phyloP scores from a whole-genome alignment of 345 rosid species.

The Arabidopsis suecica region DNA sequence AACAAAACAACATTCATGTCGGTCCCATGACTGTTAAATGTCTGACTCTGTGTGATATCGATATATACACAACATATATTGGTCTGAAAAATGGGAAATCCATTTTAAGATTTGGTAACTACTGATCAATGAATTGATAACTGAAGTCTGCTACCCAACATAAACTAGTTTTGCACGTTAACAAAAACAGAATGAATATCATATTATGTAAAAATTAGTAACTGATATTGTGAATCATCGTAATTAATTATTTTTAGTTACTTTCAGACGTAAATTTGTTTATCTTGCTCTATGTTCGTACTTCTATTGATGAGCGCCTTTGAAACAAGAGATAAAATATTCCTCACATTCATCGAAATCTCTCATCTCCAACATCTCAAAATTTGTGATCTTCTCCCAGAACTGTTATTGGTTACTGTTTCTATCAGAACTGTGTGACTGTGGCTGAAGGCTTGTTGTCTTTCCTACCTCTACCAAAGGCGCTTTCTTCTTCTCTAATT shows the following conservation, averaged over 20 bases:
- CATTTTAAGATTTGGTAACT: constrained; percentile 1
- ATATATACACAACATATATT: constrained; percentile 6
- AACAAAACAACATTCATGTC: constrained; percentile 41
- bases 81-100: constrained; percentile 22
- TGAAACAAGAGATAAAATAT: background rate
- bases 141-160: background rate
- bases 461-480: background rate
- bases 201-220: background rate
- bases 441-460: background rate
- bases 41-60: constrained; percentile 38
- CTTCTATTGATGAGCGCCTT: background rate
- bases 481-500: background rate
- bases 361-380: too few species aligned
- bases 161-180: background rate
- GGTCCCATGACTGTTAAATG: constrained; percentile 39
- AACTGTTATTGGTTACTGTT: background rate
- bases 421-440: background rate
- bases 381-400: background rate
- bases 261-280: background rate
- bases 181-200: background rate
- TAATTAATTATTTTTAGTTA: background rate
- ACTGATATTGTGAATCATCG: background rate
- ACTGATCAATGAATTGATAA: constrained; percentile 8
- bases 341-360: background rate
- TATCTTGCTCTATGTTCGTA: background rate